phyloP scores from a whole-genome alignment of 1,139 yeast species.

The Nakaseomyces sp. region DNA sequence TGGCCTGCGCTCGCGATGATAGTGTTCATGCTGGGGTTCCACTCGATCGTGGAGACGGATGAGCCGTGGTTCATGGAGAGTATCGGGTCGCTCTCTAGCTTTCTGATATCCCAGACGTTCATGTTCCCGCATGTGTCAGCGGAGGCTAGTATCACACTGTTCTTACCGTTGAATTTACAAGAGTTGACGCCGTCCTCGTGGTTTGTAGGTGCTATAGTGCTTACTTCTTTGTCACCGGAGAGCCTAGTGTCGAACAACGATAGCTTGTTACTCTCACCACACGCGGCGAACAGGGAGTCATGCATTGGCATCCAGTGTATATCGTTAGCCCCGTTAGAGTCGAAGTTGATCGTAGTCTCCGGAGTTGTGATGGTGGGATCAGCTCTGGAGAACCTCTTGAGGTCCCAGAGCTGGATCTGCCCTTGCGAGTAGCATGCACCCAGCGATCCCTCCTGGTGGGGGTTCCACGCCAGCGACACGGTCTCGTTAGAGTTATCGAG shows the following conservation, averaged over 20 bases:
- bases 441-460: constrained; percentile 41
- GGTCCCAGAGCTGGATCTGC: constrained; percentile 48
- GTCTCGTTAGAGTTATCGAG: constrained; percentile 18
- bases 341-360: constrained; percentile 11
- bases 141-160: constrained; percentile 51
- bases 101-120: constrained; percentile 64
- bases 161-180: constrained; percentile 52
- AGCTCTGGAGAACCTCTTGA: constrained; percentile 27
- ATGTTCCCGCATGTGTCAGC: constrained; percentile 60
- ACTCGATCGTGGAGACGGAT: constrained; percentile 60
- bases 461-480: constrained; percentile 43
- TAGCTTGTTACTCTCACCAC: constrained; percentile 47
- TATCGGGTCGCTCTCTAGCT: constrained; percentile 30
- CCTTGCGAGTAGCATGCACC: constrained; percentile 55
- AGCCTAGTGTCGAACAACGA: constrained; percentile 45
- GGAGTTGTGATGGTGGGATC: constrained; percentile 18
- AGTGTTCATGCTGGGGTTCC: constrained; percentile 61
- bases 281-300: constrained; percentile 46
- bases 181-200: constrained; percentile 51
- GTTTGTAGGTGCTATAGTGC: constrained; percentile 24
- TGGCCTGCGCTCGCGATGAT: constrained; percentile 65
- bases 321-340: constrained; percentile 46
- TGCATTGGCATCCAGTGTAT: constrained; percentile 54
- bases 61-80: constrained; percentile 40
- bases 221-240: constrained; percentile 11